Evolutionary conservation across 345 rosid genomes (phyloP).

Genomic region (Gossypium raimondii): DNA sequence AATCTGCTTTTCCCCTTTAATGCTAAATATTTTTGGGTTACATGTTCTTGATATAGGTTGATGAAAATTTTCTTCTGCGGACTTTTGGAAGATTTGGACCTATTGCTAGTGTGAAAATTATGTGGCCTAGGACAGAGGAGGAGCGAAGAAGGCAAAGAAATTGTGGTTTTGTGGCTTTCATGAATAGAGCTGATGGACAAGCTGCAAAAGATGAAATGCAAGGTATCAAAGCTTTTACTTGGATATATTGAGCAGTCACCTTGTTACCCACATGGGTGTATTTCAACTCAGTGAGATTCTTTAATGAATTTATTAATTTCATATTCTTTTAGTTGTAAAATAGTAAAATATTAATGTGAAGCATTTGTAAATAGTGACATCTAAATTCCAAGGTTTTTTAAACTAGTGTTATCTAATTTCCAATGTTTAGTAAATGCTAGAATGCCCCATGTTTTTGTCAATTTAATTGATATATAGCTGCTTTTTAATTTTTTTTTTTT

Average conservation of each 20-base stretch:
- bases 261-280: neutral
- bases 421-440: neutral
- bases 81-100: slow-evolving; percentile 99
- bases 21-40: slow-evolving; percentile 4
- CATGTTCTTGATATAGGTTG: slow-evolving; percentile 54
- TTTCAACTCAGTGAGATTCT: neutral
- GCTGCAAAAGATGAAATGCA: slow-evolving; percentile 99
- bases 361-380: neutral
- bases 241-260: neutral
- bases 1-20: neutral
- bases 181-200: slow-evolving; percentile 97
- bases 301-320: neutral
- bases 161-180: slow-evolving; percentile 96
- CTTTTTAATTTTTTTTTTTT: neutral
- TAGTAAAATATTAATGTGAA: neutral
- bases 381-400: neutral
- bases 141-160: slow-evolving; percentile 90
- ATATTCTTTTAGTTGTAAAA: neutral
- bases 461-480: neutral
- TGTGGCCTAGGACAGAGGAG: slow-evolving; percentile 99
- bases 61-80: slow-evolving; percentile 94
- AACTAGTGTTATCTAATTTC: neutral
- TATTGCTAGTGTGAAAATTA: slow-evolving; percentile 98
- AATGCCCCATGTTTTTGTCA: neutral
- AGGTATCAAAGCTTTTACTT: slow-evolving; percentile 40